Evolutionary conservation across 2,329 filamentous ascomycete species (phyloP), one percentile per base, ranked within the genome.

Genomic region (Talaromyces sp.): DNA sequence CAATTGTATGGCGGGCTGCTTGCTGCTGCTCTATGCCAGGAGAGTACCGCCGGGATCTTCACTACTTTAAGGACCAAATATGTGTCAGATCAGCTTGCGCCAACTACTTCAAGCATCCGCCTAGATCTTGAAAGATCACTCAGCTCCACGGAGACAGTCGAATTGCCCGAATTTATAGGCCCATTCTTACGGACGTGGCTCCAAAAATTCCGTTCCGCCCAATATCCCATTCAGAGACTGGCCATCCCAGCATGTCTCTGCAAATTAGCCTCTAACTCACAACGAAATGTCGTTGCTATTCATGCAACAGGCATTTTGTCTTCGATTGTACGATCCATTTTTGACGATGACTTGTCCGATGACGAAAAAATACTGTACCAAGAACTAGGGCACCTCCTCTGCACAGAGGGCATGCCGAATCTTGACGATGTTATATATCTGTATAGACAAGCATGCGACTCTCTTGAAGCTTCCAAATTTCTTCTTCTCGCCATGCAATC

Each of bases 381-480:
- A 69, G 82, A 85, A 25, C 82, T 96, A 29, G 93, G 91, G 72
- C 85, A 85, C 69, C 83, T 74, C 38, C 83, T 76, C 79, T 96
- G 74, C 87, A 92, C 81, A 81, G 86, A 95, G 68, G 94, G 95
- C 22, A 86, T 96, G 70, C 91, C 89, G 72, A 85, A 85, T 67
- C 85, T 97, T n/a, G 87, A 91, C 54, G 93, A 97, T 80, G 91
- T 92, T 17, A 89, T 93, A 72, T 88, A 89, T 67, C 83, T 99
- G 19, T 89, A 88, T 73, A 81, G 80, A n/a, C 79, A 81, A 64
- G 86, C 87, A 13, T 80, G 82, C 61, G 75, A 76, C 2, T 85
- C 82, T 47, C 77, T 83, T 7, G 74, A 80, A 54, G 82, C 84
- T 40, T 83, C 91, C 13, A 86, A 89, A 59, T 95, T 96, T 72